phyloP scores from a whole-genome alignment of 129 eudicot genomes.

The Mikania micrantha region DNA sequence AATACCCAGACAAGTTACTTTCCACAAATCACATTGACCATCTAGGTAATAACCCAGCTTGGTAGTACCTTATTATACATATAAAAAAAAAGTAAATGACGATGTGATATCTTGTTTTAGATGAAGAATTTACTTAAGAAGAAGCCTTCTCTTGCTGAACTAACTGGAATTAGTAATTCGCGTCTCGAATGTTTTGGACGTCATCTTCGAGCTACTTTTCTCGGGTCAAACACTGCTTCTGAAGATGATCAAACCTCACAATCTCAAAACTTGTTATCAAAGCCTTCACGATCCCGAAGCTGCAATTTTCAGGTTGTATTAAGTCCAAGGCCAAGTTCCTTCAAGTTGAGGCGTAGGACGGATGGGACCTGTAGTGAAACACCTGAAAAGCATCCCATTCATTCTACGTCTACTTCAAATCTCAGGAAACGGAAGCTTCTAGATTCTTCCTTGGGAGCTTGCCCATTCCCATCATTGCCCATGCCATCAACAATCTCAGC shows the following conservation, averaged over 20 bases:
- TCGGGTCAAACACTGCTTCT: slow-evolving; percentile 25
- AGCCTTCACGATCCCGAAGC: slow-evolving; percentile 34
- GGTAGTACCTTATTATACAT: too few species aligned
- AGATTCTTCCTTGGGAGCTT: slow-evolving; percentile 20
- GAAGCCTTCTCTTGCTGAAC: slow-evolving; percentile 61
- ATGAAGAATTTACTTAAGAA: slow-evolving; percentile 55
- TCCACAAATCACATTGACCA: too few species aligned
- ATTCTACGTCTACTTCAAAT: background rate
- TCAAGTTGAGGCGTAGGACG: slow-evolving; percentile 3
- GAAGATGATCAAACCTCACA: slow-evolving; percentile 24
- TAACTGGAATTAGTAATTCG: slow-evolving; percentile 77
- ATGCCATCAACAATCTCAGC: slow-evolving; percentile 18
- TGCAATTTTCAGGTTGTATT: slow-evolving; percentile 43
- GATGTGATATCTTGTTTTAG: slow-evolving; percentile 28
- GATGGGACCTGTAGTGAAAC: background rate
- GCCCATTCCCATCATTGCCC: slow-evolving; percentile 24
- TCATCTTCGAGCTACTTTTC: slow-evolving; percentile 50
- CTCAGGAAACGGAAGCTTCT: slow-evolving; percentile 10
- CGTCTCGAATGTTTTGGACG: slow-evolving; percentile 65
- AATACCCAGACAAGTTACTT: too few species aligned
- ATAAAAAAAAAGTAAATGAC: background rate
- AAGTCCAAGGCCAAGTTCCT: slow-evolving; percentile 24
- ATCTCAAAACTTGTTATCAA: slow-evolving; percentile 21
- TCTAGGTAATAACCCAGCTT: too few species aligned
- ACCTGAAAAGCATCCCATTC: background rate